A percentile compares a stretch with the other conserved stretches of the same genome.
phyloP scores from a whole-genome alignment of 2,329 filamentous ascomycete genomes.

The Fonsecaea multimorphosa region DNA sequence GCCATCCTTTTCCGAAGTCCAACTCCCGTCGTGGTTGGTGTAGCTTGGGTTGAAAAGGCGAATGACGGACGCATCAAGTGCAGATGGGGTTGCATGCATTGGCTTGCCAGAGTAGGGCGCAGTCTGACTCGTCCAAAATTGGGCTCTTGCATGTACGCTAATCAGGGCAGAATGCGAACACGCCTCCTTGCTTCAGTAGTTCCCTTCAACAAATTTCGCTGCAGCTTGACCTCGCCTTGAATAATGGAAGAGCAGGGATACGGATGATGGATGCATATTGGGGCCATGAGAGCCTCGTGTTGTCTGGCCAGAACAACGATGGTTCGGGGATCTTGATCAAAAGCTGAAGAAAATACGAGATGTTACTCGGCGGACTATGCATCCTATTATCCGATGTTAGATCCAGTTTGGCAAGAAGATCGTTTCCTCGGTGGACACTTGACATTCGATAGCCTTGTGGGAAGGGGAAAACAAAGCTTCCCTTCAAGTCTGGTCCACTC shows the following conservation, averaged over 20 bases:
- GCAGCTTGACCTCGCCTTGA: slow-evolving; percentile 13
- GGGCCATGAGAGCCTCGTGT: neutral
- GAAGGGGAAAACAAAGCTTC: neutral
- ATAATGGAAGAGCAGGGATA: neutral
- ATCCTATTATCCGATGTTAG: neutral
- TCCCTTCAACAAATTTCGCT: slow-evolving; percentile 16
- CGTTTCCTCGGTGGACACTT: slow-evolving; percentile 5
- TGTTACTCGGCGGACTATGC: neutral
- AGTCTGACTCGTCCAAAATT: slow-evolving; percentile 18
- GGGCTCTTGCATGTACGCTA: slow-evolving; percentile 27
- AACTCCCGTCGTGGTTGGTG: neutral
- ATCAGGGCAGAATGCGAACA: slow-evolving; percentile 7
- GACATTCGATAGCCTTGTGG: slow-evolving; percentile 29
- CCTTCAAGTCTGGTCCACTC: slow-evolving; percentile 9
- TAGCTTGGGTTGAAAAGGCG: neutral
- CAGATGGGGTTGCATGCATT: slow-evolving; percentile 11
- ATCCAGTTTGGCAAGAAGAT: slow-evolving; percentile 21
- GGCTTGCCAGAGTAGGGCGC: neutral
- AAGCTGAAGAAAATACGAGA: neutral
- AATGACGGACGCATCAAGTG: slow-evolving; percentile 5
- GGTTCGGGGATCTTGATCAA: neutral
- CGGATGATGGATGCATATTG: neutral
- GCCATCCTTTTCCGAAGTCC: neutral
- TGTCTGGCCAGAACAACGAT: neutral
- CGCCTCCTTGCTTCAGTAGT: slow-evolving; percentile 10